A percentile compares a stretch with the other conserved stretches of the same genome.
phyloP scores from a whole-genome alignment of 2,329 filamentous ascomycete genomes.

The Sclerotinia nivalis region DNA sequence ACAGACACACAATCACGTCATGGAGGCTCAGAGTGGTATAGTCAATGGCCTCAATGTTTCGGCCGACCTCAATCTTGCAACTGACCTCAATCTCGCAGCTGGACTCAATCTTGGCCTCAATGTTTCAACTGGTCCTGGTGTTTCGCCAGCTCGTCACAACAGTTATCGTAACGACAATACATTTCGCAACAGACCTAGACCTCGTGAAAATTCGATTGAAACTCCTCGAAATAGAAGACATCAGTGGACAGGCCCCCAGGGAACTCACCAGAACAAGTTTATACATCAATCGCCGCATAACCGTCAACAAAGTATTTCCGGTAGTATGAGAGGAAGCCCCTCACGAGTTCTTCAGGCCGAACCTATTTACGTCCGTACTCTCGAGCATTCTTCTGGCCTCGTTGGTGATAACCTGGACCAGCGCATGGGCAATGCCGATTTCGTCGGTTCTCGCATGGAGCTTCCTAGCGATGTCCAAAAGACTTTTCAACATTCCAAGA shows the following conservation, averaged over 20 bases:
- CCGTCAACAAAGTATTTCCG: not conserved
- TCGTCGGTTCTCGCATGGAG: not conserved
- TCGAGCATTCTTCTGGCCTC: not conserved
- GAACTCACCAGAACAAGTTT: not conserved
- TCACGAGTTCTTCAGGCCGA: not conserved
- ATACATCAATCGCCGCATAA: not conserved
- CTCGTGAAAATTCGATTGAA: conserved; percentile 1
- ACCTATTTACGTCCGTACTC: conserved; percentile 25
- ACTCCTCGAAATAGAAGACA: not conserved
- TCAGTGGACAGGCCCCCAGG: not conserved
- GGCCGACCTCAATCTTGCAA: too few species aligned
- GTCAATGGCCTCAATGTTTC: not conserved
- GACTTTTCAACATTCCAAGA: not conserved
- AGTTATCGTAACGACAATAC: conserved; percentile 2
- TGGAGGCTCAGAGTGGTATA: not conserved
- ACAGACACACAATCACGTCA: conserved; percentile 13
- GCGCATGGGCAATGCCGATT: not conserved
- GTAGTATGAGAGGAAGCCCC: conserved; percentile 11
- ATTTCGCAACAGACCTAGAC: not conserved
- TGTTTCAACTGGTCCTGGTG: not conserved
- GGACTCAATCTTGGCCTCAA: too few species aligned
- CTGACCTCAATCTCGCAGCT: too few species aligned
- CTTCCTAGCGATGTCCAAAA: conserved; percentile 22
- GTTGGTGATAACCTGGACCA: not conserved
- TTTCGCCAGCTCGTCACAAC: not conserved